Base-by-base conservation (phyloP, 352 stramenopile species). In the Phytophthora tentaculata region DNA sequence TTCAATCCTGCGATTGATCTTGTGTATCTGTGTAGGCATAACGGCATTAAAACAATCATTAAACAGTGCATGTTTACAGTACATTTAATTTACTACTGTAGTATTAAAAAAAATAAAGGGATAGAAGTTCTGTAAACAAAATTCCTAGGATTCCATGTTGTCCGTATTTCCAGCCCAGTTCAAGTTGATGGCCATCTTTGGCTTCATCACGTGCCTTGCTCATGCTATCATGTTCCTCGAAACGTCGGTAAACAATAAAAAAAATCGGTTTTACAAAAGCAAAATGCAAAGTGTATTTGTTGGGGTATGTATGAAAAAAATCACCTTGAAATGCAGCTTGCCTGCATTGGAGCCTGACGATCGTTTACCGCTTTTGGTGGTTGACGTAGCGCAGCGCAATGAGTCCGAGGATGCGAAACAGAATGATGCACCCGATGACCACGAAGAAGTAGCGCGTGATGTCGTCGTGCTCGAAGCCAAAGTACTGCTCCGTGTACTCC, bases 401-500 rank as follows among this genome's bases (percentile, higher is more conserved):
- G 44, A 50, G 44, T 29, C 44, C 44, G 44, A 50, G 44, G 44
- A 50, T 50, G 6, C 44, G 44, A 9, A 50, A 50, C 19, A 50
- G 44, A 50, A 50, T 28, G 44, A 50, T 50, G 44, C 44, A 50
- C 10, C 44, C 44, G 44, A 50, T 50, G n/a, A 50, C 44, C 20
- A 50, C 44, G 20, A 50, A 50, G 20, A 50, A 50, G 20, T 50
- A 28, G 44, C n/a, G 44, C 6, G 44, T 50, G 44, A 50, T 50
- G 44, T 50, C 44, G 44, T 29, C 44, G 20, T 50, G 44, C 19
- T 50, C 19, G 44, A 50, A 50, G 9, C 44, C 44, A 50, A 50
- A 50, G 20, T 50, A 50, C 13, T 50, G 19, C 44, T 50, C 44
- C 44, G 44, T 50, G 44, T 50, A 50, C 44, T 50, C 44, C 44